Percentiles rank a stretch among this genome's conserved stretches.
Conservation (phyloP, 768 basidiomycete genomes). For the Russula dissimulans region DNA sequence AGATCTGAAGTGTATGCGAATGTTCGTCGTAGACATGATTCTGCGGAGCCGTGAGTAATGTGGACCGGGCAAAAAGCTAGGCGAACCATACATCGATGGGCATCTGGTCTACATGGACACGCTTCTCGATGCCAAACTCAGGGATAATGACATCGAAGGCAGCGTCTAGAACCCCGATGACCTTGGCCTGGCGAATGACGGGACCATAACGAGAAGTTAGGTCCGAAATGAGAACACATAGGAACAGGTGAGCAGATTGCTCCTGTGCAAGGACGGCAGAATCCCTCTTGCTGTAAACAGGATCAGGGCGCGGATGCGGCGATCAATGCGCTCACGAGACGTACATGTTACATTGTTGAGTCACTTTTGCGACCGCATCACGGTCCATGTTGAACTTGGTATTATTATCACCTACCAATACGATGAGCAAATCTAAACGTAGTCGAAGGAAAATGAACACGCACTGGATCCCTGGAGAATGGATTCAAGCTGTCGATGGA, state of each 20-base stretch:
- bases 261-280: conserved; percentile 90
- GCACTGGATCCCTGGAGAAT: conserved; percentile 63
- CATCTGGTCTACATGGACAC: conserved; percentile 98
- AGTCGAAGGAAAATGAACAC: conserved; percentile 21
- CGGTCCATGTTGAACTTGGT: conserved; percentile 95
- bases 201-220: conserved; percentile 93
- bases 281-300: conserved; percentile 63
- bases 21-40: conserved; percentile 97
- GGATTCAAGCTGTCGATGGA: conserved; percentile 93
- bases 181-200: conserved; percentile 89
- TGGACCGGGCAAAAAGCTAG: not conserved
- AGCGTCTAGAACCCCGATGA: conserved; percentile 92
- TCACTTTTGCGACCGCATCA: conserved; percentile 94
- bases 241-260: conserved; percentile 90
- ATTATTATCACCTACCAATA: conserved; percentile 25
- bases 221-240: conserved; percentile 90
- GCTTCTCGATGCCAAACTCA: conserved; percentile 98
- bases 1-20: conserved; percentile 82
- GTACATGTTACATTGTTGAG: conserved; percentile 96
- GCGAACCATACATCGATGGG: conserved; percentile 73
- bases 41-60: conserved; percentile 29
- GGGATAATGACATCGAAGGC: conserved; percentile 95
- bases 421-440: not conserved
- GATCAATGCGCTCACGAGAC: conserved; percentile 22
- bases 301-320: not conserved